Conservation (phyloP, 2,329 filamentous ascomycete species). For the Hypocreales sp. region DNA sequence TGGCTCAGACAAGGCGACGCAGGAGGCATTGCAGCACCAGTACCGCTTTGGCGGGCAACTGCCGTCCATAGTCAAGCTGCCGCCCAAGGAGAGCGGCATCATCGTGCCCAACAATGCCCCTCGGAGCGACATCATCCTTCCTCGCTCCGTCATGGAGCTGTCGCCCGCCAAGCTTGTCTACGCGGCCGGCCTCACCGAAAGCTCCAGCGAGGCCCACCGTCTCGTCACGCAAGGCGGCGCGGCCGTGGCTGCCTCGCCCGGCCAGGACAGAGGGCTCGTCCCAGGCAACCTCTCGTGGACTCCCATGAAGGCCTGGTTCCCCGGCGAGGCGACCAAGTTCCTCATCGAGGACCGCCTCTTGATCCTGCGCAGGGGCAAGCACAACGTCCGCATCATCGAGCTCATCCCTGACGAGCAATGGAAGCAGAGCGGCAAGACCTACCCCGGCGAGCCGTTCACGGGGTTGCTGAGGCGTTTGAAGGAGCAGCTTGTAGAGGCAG, state of each 20-base stretch:
- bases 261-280: conserved; percentile 25
- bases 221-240: conserved; percentile 38
- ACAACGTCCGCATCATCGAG: conserved; percentile 46
- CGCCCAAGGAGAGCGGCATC: conserved; percentile 13
- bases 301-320: conserved; percentile 42
- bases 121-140: conserved; percentile 41
- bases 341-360: conserved; percentile 43
- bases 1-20: conserved; percentile 46
- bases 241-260: conserved; percentile 42
- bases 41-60: conserved; percentile 27
- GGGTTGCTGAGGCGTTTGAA: conserved; percentile 30
- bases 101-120: conserved; percentile 31
- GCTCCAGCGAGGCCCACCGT: conserved; percentile 41
- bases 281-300: conserved; percentile 42
- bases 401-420: conserved; percentile 42
- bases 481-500: conserved; percentile 18
- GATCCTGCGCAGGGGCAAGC: conserved; percentile 47
- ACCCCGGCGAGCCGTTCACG: conserved; percentile 36
- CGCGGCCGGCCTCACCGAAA: conserved; percentile 42
- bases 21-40: conserved; percentile 41
- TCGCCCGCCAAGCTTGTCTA: conserved; percentile 44
- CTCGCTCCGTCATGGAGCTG: conserved; percentile 36
- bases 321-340: conserved; percentile 40
- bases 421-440: conserved; percentile 28
- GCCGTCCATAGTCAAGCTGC: conserved; percentile 14